Evolutionary conservation across 2,329 filamentous ascomycete species (phyloP).

Genomic region (Aplosporella prunicola): DNA sequence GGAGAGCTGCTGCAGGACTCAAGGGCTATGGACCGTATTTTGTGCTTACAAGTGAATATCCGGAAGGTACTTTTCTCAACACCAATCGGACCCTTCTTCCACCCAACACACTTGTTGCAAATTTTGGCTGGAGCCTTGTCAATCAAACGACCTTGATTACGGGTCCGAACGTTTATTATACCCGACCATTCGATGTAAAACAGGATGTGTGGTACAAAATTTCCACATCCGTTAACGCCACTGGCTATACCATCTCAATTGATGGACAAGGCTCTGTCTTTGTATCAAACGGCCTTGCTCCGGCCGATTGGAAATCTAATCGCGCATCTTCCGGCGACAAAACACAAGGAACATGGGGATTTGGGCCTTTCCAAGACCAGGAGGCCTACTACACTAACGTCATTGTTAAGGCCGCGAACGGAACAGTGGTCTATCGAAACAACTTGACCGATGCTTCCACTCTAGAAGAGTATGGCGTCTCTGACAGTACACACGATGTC

Average conservation of each 20-base stretch:
- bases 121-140: conserved; percentile 26
- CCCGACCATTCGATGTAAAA: conserved; percentile 19
- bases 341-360: conserved; percentile 30
- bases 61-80: conserved; percentile 22
- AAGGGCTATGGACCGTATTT: conserved; percentile 5
- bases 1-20: conserved; percentile 19
- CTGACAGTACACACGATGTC: conserved; percentile 24
- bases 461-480: conserved; percentile 31
- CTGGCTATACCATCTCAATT: conserved; percentile 22
- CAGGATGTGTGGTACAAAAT: conserved; percentile 32
- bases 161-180: conserved; percentile 19
- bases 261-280: conserved; percentile 16
- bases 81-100: conserved; percentile 26
- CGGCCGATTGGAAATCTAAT: background rate
- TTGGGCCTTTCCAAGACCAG: conserved; percentile 35
- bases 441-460: conserved; percentile 18
- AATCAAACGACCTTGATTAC: conserved; percentile 28
- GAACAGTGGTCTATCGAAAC: conserved; percentile 25
- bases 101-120: conserved; percentile 27
- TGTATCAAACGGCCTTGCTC: conserved; percentile 12
- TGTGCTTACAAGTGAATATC: conserved; percentile 7
- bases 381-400: conserved; percentile 29
- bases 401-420: conserved; percentile 20
- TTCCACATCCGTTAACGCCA: conserved; percentile 22
- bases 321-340: background rate